Base-by-base conservation (phyloP, 345 rosid species). In the Melaleuca quinquenervia region DNA sequence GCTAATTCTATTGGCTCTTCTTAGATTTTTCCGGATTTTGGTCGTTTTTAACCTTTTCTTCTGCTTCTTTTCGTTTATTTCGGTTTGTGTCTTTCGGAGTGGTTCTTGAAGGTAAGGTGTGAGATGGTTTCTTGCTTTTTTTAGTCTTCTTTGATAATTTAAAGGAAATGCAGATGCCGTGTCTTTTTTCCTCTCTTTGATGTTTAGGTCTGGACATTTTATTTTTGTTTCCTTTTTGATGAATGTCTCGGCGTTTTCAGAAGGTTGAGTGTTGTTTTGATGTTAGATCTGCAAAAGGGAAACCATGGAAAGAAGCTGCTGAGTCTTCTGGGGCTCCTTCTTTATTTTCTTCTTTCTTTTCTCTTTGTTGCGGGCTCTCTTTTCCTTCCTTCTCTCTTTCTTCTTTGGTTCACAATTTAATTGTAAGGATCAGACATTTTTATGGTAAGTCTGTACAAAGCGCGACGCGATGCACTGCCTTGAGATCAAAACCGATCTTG, bases 181-280 rank as follows among this genome's bases (percentile, higher is more conserved):
- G 44, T 70, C 80, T 80, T 80, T 52, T 80, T 52, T 9, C 32
- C 29, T 53, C 85, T 82, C 85, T 85, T 86, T 89, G 88, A 32
- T 78, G 44, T 70, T 29, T 24, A 56, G 64, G 41, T 52, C 52
- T 58, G 54, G 24, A 54, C 4, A 21, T 74, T 70, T 22, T 60
- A 52, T 60, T 87, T 84, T 88, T 83, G 85, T 92, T 94, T 83
- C 95, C 93, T 89, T 92, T 94, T 93, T 89, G 49, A 91, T 93
- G 94, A 92, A 89, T 94, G 93, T 90, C 91, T 93, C 89, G 92
- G 94, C 88, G 95, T 93, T 94, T 93, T 85, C 89, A 88, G 93
- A 89, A 92, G 92, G 80, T 70, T 70, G 26, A 36, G 48, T 88
- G 84, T 90, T 49, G 87, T 75, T 52, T 15, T 91, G 87, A 84